phyloP scores from a whole-genome alignment of 129 eudicot species.

The Flaveria bidentis region DNA sequence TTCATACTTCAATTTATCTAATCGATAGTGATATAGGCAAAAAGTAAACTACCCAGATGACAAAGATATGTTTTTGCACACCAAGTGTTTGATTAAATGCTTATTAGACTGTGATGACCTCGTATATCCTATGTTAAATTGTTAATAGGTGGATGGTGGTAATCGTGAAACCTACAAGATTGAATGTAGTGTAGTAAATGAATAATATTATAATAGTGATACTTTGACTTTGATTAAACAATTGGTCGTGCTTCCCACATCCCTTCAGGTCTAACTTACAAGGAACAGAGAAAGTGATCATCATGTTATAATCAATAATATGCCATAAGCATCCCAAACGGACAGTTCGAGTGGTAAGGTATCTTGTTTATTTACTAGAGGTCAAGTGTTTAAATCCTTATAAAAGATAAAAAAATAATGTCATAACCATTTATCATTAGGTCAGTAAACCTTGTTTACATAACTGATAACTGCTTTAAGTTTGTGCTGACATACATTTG shows the following conservation, averaged over 20 bases:
- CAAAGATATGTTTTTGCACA: constrained; percentile 6
- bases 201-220: constrained; percentile 11
- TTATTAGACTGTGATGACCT: background rate
- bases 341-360: no score
- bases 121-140: background rate
- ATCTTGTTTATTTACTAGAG: no score
- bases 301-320: constrained; percentile 10
- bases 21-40: no score
- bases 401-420: no score
- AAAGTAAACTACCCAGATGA: background rate
- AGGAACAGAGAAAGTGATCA: constrained; percentile 26
- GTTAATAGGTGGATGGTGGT: background rate
- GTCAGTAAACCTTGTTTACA: constrained; percentile 5
- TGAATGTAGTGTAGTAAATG: background rate
- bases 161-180: constrained; percentile 11
- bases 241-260: constrained; percentile 40
- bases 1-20: background rate
- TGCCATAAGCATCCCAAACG: no score
- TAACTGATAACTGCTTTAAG: constrained; percentile 16
- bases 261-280: constrained; percentile 13
- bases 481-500: background rate
- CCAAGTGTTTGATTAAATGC: constrained; percentile 35
- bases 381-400: no score
- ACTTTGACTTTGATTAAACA: constrained; percentile 25
- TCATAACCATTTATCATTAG: no score